A percentile compares a stretch with the other conserved stretches of the same genome.
phyloP scores from a whole-genome alignment of 2,329 filamentous ascomycete genomes.

The Trichoderma sp. region DNA sequence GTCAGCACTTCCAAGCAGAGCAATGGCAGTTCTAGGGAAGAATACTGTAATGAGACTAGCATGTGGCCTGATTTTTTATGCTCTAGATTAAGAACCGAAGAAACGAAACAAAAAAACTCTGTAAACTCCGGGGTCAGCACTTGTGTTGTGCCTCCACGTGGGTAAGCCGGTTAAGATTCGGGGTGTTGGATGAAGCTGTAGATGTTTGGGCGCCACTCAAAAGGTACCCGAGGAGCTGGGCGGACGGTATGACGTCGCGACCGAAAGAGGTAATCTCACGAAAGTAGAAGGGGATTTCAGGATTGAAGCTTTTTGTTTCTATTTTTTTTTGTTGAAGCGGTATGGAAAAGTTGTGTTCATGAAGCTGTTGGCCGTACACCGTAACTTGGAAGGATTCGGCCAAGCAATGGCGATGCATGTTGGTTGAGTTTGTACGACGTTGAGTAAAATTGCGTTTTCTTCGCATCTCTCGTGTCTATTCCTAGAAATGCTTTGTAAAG shows the following conservation, averaged over 20 bases:
- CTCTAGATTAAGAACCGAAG: neutral
- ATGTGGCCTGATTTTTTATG: neutral
- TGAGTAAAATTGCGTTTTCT: neutral
- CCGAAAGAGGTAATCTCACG: neutral
- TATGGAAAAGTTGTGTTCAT: neutral
- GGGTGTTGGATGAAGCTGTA: neutral
- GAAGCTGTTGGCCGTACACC: neutral
- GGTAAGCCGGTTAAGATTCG: neutral
- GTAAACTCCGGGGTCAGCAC: neutral
- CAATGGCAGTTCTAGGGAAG: neutral
- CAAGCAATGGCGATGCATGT: neutral
- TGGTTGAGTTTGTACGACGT: neutral
- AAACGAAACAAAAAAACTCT: constrained; percentile 15
- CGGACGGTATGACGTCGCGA: neutral
- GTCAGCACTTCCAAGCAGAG: neutral
- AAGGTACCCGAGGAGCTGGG: neutral
- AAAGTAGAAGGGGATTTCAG: neutral
- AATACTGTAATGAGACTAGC: neutral
- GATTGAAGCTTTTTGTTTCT: neutral
- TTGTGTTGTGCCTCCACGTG: constrained; percentile 2
- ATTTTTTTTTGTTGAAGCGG: neutral
- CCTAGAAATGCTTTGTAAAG: constrained; percentile 8
- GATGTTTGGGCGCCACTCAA: neutral
- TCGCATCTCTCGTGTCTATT: neutral
- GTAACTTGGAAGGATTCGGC: neutral